Percentiles rank a stretch among this genome's conserved stretches.
Conservation (phyloP, 2,329 filamentous ascomycete genomes). For the Penicillium sp. region DNA sequence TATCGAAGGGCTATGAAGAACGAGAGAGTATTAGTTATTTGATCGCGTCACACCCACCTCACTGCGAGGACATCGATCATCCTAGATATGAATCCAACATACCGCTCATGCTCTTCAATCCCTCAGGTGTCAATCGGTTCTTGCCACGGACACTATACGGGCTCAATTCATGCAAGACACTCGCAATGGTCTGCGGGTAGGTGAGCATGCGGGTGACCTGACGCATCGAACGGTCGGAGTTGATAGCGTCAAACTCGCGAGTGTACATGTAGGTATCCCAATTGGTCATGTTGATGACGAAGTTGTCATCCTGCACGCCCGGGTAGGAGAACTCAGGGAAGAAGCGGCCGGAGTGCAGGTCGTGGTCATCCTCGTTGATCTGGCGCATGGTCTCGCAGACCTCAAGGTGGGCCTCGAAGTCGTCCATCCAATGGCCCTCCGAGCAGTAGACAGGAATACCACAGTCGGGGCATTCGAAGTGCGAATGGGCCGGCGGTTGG, state of each 20-base stretch:
- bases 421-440: constrained; percentile 90
- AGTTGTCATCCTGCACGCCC: constrained; percentile 82
- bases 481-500: constrained; percentile 71
- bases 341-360: constrained; percentile 80
- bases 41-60: not conserved
- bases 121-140: constrained; percentile 76
- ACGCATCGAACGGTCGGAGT: constrained; percentile 82
- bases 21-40: not conserved
- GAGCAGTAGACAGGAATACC: constrained; percentile 91
- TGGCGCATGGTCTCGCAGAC: constrained; percentile 87
- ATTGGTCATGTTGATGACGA: constrained; percentile 92
- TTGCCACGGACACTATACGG: constrained; percentile 77
- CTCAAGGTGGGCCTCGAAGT: constrained; percentile 88
- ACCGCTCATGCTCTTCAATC: constrained; percentile 91
- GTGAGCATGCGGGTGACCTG: constrained; percentile 91
- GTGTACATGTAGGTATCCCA: constrained; percentile 98
- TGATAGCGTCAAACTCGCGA: constrained; percentile 82
- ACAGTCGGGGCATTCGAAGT: constrained; percentile 94
- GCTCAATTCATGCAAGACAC: constrained; percentile 87
- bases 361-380: constrained; percentile 98
- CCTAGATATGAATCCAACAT: constrained; percentile 37
- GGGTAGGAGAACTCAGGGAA: constrained; percentile 95
- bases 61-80: not conserved
- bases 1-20: constrained; percentile 70
- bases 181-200: constrained; percentile 87